Evolutionary conservation across 2,329 filamentous ascomycete species (phyloP).

Genomic region (Blastomyces parvus): DNA sequence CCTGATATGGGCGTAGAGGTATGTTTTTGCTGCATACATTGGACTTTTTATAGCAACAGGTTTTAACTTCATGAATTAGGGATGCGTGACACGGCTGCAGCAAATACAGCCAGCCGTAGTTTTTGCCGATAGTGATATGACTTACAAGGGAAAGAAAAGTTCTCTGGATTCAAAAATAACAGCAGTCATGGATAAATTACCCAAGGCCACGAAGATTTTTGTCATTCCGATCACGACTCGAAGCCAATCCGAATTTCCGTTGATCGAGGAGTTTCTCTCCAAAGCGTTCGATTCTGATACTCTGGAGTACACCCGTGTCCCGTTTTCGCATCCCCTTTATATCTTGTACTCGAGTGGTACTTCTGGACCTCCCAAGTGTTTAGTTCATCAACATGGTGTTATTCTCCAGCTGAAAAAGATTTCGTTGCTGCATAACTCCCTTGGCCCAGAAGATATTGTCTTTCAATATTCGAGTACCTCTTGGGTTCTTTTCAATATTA

Average conservation of each 20-base stretch:
- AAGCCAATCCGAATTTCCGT: constrained; percentile 16
- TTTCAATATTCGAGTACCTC: constrained; percentile 41
- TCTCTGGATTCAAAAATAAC: constrained; percentile 26
- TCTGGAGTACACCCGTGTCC: constrained; percentile 30
- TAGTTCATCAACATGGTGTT: constrained; percentile 38
- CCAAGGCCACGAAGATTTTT: constrained; percentile 18
- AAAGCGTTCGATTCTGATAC: constrained; percentile 22
- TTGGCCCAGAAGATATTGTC: constrained; percentile 32
- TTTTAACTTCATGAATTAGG: constrained; percentile 12
- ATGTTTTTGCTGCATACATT: not conserved
- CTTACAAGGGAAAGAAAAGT: constrained; percentile 32
- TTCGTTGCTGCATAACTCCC: constrained; percentile 36
- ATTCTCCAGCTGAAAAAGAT: constrained; percentile 39
- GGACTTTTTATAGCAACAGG: not conserved
- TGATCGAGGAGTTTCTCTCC: constrained; percentile 26
- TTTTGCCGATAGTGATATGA: constrained; percentile 34
- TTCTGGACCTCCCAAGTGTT: constrained; percentile 38
- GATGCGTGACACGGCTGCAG: constrained; percentile 29
- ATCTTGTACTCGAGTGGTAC: constrained; percentile 39
- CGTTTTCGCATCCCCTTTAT: constrained; percentile 36
- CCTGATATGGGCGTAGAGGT: constrained; percentile 35
- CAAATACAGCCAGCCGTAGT: constrained; percentile 35
- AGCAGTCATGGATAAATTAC: constrained; percentile 24
- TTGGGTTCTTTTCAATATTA: constrained; percentile 41
- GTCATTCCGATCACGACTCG: constrained; percentile 17